Evolutionary conservation across 2,329 filamentous ascomycete genomes (phyloP).

Genomic region (Lizonia empirigonia): DNA sequence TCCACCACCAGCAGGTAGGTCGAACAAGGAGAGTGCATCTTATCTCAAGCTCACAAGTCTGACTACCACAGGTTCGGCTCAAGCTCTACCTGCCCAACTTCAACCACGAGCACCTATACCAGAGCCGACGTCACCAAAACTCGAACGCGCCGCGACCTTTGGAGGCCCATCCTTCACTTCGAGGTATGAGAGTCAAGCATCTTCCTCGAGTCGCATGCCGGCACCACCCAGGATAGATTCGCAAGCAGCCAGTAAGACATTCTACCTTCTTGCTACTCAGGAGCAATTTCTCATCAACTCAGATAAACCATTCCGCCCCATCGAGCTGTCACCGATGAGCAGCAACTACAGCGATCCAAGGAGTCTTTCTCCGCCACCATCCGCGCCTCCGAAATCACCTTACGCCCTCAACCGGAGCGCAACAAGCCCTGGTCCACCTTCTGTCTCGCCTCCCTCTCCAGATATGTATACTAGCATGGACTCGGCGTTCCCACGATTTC

Average conservation of each 20-base stretch:
- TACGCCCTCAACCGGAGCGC: constrained; percentile 44
- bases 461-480: constrained; percentile 50
- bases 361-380: constrained; percentile 32
- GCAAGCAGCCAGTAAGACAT: constrained; percentile 61
- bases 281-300: neutral
- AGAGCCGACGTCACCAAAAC: constrained; percentile 24
- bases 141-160: constrained; percentile 44
- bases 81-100: constrained; percentile 7
- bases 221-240: constrained; percentile 63
- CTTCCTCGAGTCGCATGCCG: constrained; percentile 52
- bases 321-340: constrained; percentile 37
- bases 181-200: constrained; percentile 37
- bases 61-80: neutral
- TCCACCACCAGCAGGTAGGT: constrained; percentile 49
- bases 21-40: constrained; percentile 25
- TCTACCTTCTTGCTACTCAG: too few species aligned
- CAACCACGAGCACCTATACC: constrained; percentile 12
- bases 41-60: constrained; percentile 1
- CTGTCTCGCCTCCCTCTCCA: constrained; percentile 40
- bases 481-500: constrained; percentile 61
- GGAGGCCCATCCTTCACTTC: constrained; percentile 36
- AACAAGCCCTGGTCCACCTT: constrained; percentile 45
- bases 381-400: constrained; percentile 31
- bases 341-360: constrained; percentile 36
- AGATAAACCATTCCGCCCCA: constrained; percentile 46